Base-by-base conservation (phyloP, 208 protist species). In the Phytomonas serpens region DNA sequence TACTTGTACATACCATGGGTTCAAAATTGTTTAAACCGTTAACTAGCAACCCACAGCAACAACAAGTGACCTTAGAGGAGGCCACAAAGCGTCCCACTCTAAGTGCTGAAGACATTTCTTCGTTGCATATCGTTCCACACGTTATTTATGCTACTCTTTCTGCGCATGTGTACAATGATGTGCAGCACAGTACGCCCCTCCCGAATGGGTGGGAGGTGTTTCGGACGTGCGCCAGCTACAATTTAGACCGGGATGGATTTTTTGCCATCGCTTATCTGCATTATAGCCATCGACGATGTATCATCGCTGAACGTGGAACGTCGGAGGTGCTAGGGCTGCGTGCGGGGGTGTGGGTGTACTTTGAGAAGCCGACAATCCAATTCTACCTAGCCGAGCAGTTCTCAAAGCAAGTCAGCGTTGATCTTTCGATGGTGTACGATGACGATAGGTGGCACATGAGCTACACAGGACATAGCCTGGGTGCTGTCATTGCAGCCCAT, bases 381-480 rank as follows among this genome's bases (percentile, higher is more conserved):
- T 90, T 97, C 72, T 84, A 75, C 70, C 81, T 97, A 29, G 86
- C 93, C 0, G 76, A 83, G 75, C 86, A 95, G 74, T 97, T 97
- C 69, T 96, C 89, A 19, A 85, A 80, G 61, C 81, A 87, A 72
- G 88, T 97, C 47, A 79, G 83, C 66, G 62, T 66, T 6, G 62
- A 66, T 33, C 62, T 66, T 33, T 33, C 62, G 32, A 38, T 38
- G 13, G 69, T 51, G 14, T 73, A 62, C 5, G 57, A 69, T 0
- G 66, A 67, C 32, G 73, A 64, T 16, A 73, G 77, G 52, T 95
- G 83, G 80, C 81, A 82, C 61, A 63, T 97, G 29, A 91, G 83
- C 65, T 94, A 97, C 79, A 96, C 93, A 0, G 93, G 93, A 0
- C 93, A 97, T 76, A 95, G 90, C 78, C 85, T 97, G 30, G 93